These are phyloP conservation scores for Ceratobasidium papillatum DNA, from an alignment of 1,284 basidiomycete species.

Conservation along the genomic window DNA sequence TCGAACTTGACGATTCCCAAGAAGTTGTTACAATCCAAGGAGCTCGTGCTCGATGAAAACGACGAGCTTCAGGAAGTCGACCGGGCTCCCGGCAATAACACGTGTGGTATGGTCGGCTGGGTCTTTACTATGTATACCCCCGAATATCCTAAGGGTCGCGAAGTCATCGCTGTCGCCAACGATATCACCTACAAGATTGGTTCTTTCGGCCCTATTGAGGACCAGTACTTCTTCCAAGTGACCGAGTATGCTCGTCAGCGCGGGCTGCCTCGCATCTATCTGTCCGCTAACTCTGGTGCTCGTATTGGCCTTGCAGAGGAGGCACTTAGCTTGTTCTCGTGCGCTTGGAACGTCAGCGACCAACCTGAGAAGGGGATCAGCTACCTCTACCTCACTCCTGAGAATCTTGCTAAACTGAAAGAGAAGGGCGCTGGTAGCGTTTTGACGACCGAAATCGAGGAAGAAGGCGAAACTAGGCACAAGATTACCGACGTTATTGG, in stretches of 20 bases:
- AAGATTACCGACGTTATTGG: slow-evolving; percentile 98
- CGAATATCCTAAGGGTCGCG: slow-evolving; percentile 91
- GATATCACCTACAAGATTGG: slow-evolving; percentile 99
- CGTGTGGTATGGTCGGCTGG: slow-evolving; percentile 99
- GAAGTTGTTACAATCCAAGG: slow-evolving; percentile 81
- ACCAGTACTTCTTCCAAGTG: slow-evolving; percentile 95
- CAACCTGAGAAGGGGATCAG: slow-evolving; percentile 95
- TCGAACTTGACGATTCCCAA: slow-evolving; percentile 78
- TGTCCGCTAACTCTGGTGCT: slow-evolving; percentile 98
- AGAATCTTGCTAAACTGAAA: slow-evolving; percentile 84
- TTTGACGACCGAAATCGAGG: slow-evolving; percentile 84
- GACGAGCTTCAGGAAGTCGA: slow-evolving; percentile 90
- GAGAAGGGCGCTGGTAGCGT: slow-evolving; percentile 83
- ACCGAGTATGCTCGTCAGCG: slow-evolving; percentile 91
- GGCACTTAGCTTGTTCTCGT: slow-evolving; percentile 87
- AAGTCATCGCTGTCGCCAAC: slow-evolving; percentile 92
- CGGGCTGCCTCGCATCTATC: slow-evolving; percentile 93
- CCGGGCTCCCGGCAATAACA: slow-evolving; percentile 92
- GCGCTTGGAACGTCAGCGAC: slow-evolving; percentile 84
- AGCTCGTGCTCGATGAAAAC: slow-evolving; percentile 94
- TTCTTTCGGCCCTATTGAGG: slow-evolving; percentile 95
- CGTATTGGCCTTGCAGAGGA: slow-evolving; percentile 97
- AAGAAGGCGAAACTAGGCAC: slow-evolving; percentile 86
- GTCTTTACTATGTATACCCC: slow-evolving; percentile 93
- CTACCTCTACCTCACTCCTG: slow-evolving; percentile 94